Evolutionary conservation across 2,329 filamentous ascomycete species (phyloP), one percentile per base, ranked within the genome.

Genomic region (Nectriaceae sp.): DNA sequence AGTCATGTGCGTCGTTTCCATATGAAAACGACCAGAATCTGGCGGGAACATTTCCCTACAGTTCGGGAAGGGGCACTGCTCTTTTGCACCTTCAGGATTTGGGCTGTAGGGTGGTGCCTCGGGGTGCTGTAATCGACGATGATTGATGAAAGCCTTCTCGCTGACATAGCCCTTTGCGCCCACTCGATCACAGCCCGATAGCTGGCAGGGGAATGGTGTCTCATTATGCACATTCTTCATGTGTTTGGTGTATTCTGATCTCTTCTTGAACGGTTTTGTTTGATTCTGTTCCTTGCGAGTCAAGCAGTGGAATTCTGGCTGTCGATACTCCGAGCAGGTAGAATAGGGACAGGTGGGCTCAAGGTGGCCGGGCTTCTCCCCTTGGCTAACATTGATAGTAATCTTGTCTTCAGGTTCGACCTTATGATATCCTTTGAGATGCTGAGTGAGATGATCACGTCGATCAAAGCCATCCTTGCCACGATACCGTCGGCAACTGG

Each of bases 401-500:
- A 36, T 18, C 26, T 31, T 36, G 11, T 36, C 16, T 18, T 36
- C 33, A 36, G 16, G 8, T 10, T 36, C 33, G 16, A 36, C 8
- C n/a, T 36, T 36, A 19, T 33, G 36, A 13, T 21, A 44, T 24
- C 19, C 19, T 5, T 18, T 41, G 20, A 42, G n/a, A 22, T 47
- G 45, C 5, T 42, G 45, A 5, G 19, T 29, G 11, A 47, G 33
- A 42, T 42, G 39, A 6, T 47, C 40, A 29, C 18, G 31, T 21
- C 45, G 45, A 31, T 10, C 5, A 18, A 42, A 47, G 13, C 20
- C 31, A 11, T 21, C n/a, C 19, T 42, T n/a, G 22, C 22, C 31
- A 20, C 33, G 33, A 18, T 38, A 21, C 11, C 40, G 20, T 21
- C 22, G 26, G 24, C 33, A 31, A 22, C 10, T 38, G 13, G 10